phyloP scores from a whole-genome alignment of 352 stramenopile species.

The Phytophthora citrophthora region DNA sequence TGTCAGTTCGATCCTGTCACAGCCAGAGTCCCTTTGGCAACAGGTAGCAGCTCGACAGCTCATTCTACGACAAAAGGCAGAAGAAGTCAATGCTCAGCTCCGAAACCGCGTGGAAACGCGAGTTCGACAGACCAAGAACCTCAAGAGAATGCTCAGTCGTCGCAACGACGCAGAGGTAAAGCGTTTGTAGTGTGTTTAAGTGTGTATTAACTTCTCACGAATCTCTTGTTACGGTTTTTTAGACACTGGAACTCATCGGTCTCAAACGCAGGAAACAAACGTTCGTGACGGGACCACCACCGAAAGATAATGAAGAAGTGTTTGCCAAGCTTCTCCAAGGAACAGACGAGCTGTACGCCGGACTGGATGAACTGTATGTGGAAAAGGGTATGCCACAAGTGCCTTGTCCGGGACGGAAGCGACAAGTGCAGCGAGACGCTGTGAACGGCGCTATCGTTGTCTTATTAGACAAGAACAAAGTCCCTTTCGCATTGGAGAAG shows the following conservation, averaged over 20 bases:
- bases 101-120: constrained; percentile 14
- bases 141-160: constrained; percentile 42
- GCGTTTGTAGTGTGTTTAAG: not conserved
- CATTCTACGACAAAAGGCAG: constrained; percentile 18
- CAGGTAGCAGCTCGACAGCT: constrained; percentile 30
- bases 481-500: constrained; percentile 35
- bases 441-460: constrained; percentile 24
- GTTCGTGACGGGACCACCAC: not conserved
- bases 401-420: constrained; percentile 23
- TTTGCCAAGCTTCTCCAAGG: constrained; percentile 32
- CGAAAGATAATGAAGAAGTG: constrained; percentile 25
- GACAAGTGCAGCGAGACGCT: constrained; percentile 15
- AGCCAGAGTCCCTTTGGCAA: constrained; percentile 33
- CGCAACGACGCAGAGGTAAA: constrained; percentile 28
- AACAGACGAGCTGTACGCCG: constrained; percentile 26
- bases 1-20: constrained; percentile 12
- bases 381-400: constrained; percentile 23
- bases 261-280: constrained; percentile 33
- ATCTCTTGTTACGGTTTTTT: not conserved
- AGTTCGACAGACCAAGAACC: constrained; percentile 41
- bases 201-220: not conserved
- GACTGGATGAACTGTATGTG: constrained; percentile 26
- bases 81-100: constrained; percentile 26
- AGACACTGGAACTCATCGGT: constrained; percentile 32
- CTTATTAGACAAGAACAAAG: constrained; percentile 35